Percentiles rank a stretch among this genome's conserved stretches.
phyloP scores from a whole-genome alignment of 306 rosid genomes.

The Prosopis cineraria region DNA sequence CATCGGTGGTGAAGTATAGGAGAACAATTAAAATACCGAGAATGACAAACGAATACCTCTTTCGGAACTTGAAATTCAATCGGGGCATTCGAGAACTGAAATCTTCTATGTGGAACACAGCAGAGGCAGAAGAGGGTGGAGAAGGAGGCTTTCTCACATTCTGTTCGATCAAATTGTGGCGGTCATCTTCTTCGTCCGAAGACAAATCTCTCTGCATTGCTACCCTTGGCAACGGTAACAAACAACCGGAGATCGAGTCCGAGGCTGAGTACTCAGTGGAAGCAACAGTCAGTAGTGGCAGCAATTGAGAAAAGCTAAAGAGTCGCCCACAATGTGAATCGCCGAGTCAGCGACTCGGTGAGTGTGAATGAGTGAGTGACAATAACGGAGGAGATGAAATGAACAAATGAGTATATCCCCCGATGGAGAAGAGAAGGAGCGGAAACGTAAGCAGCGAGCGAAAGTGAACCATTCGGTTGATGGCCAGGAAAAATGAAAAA shows the following conservation, averaged over 20 bases:
- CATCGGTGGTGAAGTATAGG: constrained; percentile 51
- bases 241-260: neutral
- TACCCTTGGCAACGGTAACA: neutral
- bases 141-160: constrained; percentile 53
- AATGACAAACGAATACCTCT: constrained; percentile 53
- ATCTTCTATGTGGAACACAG: constrained; percentile 60
- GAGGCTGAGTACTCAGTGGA: constrained; percentile 1
- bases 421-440: neutral
- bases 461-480: neutral
- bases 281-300: neutral
- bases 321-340: neutral
- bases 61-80: constrained; percentile 44
- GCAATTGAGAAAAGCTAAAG: neutral
- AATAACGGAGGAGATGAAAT: neutral
- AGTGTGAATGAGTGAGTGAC: constrained; percentile 16
- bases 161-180: constrained; percentile 64
- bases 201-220: constrained; percentile 61
- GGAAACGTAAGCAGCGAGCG: neutral
- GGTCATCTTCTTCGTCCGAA: constrained; percentile 88
- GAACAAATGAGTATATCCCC: neutral
- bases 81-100: constrained; percentile 39
- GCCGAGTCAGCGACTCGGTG: constrained; percentile 19
- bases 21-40: constrained; percentile 49
- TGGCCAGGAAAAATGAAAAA: neutral
- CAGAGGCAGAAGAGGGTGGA: constrained; percentile 31